Conservation (phyloP, 1,139 yeast species). For the Taiozyma sp. region DNA sequence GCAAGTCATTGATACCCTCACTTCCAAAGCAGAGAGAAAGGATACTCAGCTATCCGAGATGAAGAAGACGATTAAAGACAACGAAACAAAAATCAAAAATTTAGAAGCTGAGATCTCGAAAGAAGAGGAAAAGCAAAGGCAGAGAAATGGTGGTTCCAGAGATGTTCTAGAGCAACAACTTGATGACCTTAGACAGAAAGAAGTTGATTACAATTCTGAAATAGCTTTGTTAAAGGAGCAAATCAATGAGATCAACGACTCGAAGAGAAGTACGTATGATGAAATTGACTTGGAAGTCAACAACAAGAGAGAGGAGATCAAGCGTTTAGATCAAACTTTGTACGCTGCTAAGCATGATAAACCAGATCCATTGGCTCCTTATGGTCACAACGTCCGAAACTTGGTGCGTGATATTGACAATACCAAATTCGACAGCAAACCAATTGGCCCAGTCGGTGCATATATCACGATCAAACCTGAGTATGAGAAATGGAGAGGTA, state of each 20-base stretch:
- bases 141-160: constrained; percentile 36
- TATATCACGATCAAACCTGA: constrained; percentile 51
- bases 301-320: constrained; percentile 19
- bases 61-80: background rate
- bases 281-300: constrained; percentile 13
- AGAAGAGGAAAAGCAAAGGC: constrained; percentile 36
- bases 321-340: constrained; percentile 17
- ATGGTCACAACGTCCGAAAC: constrained; percentile 39
- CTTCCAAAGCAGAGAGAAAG: constrained; percentile 6
- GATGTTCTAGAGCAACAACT: constrained; percentile 24
- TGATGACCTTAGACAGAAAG: constrained; percentile 21
- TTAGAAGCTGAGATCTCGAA: constrained; percentile 27
- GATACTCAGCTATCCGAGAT: constrained; percentile 2
- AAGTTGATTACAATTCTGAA: constrained; percentile 13
- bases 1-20: background rate
- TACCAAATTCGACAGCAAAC: constrained; percentile 38
- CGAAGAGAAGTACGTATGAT: constrained; percentile 3
- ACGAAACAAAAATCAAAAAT: constrained; percentile 26
- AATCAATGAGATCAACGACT: constrained; percentile 4
- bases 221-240: constrained; percentile 8
- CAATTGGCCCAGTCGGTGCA: constrained; percentile 84
- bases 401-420: constrained; percentile 39
- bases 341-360: constrained; percentile 5
- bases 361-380: constrained; percentile 31
- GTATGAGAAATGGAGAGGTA: constrained; percentile 52